Base-by-base conservation (phyloP, 2,329 filamentous ascomycete genomes). In the Hymenoscyphus occultus region DNA sequence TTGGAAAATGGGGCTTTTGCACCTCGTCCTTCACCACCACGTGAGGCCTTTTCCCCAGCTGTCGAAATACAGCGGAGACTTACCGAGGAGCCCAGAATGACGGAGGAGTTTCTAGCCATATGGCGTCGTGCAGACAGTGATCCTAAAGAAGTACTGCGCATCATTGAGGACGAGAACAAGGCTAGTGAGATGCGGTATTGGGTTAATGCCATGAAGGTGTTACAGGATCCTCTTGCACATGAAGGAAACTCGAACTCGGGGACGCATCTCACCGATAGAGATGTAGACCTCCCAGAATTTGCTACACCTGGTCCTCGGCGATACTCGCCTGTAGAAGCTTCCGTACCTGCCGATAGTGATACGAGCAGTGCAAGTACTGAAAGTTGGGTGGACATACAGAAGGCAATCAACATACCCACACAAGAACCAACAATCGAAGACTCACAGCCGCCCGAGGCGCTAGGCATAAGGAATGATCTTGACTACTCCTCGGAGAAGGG, bases 61-160 rank as follows among this genome's bases (percentile, higher is more conserved):
- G 68, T 70, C 32, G 73, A 75, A 59, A 73, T 74, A 40, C 72
- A 72, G 22, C 64, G 71, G 64, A 61, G 57, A 22, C 67, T 72
- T 31, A 65, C 68, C 3, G 72, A 74, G 16, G 71, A 74, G 39
- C 72, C 71, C 13, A 69, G 65, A 58, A 72, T 71, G 66, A 72
- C 71, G 14, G 72, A 73, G 65, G 83, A 80, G 72, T 85, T 78
- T 75, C 78, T 83, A 69, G 81, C 79, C 63, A 87, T 85, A 45
- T 88, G 86, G 75, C 80, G 82, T 54, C 83, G 84, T 63, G 86
- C 86, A 1, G 81, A 82, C 56, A 87, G 87, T 4, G 82, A 90
- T 69, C 82, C 82, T 0, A 80, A 84, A 42, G 82, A 81, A 65
- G 85, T 90, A 32, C 69, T 89, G 2, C 78, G 81, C 51, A 85